These are phyloP conservation scores for Sicyos edulis DNA, from an alignment of 306 rosid genomes.

Conservation along the genomic window DNA sequence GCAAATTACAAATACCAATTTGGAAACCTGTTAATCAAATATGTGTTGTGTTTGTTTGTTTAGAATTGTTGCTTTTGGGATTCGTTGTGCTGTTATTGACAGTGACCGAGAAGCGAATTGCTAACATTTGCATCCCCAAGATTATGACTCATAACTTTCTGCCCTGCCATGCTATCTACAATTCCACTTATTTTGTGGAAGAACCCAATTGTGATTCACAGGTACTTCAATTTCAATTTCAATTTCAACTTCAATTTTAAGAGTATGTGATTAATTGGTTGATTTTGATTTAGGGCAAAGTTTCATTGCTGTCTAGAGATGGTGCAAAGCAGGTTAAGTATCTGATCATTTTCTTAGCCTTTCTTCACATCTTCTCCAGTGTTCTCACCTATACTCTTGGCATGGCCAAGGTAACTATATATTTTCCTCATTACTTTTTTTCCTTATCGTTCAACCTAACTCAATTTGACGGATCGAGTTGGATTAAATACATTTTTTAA, in stretches of 20 bases:
- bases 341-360: constrained; percentile 38
- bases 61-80: constrained; percentile 53
- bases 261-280: too few relatives aligned
- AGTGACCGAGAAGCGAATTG: constrained; percentile 32
- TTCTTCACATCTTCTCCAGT: constrained; percentile 38
- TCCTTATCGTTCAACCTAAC: too few relatives aligned
- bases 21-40: too few relatives aligned
- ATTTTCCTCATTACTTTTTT: too few relatives aligned
- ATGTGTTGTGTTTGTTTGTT: neutral
- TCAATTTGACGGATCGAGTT: too few relatives aligned
- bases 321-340: constrained; percentile 39
- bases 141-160: constrained; percentile 33
- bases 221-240: constrained; percentile 10
- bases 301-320: constrained; percentile 38
- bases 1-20: too few relatives aligned
- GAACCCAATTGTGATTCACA: constrained; percentile 38
- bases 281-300: constrained; percentile 27
- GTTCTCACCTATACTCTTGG: constrained; percentile 50
- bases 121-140: constrained; percentile 44
- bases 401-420: constrained; percentile 41
- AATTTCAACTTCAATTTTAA: too few relatives aligned
- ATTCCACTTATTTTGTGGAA: constrained; percentile 25
- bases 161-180: constrained; percentile 31
- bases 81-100: constrained; percentile 44
- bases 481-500: too few relatives aligned